Evolutionary conservation across 2,329 filamentous ascomycete species (phyloP).

Genomic region (Colletotrichum sp.): DNA sequence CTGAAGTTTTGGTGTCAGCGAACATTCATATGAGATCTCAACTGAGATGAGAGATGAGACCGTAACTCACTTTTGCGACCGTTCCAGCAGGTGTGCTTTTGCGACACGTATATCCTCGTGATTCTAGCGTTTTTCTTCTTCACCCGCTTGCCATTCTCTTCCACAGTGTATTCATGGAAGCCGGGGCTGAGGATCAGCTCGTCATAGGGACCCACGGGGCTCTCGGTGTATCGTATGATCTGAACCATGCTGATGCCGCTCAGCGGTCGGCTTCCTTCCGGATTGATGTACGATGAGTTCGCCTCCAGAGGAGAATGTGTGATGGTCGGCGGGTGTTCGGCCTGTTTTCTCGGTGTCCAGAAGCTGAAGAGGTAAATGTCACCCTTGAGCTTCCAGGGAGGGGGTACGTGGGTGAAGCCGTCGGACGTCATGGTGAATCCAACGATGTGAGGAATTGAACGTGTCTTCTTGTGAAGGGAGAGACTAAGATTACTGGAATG

Average conservation of each 20-base stretch:
- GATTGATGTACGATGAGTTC: slow-evolving; percentile 38
- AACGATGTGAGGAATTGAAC: neutral
- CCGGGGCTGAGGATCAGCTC: slow-evolving; percentile 55
- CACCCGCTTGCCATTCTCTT: slow-evolving; percentile 32
- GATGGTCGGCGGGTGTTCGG: slow-evolving; percentile 36
- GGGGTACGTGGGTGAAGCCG: slow-evolving; percentile 4
- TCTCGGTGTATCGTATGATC: slow-evolving; percentile 54
- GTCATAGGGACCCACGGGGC: slow-evolving; percentile 58
- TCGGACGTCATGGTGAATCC: neutral
- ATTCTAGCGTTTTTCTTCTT: slow-evolving; percentile 44
- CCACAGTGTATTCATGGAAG: slow-evolving; percentile 44
- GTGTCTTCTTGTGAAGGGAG: neutral
- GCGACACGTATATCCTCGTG: slow-evolving; percentile 60
- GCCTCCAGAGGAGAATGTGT: slow-evolving; percentile 53
- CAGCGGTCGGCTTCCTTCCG: slow-evolving; percentile 37
- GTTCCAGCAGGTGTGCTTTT: slow-evolving; percentile 56
- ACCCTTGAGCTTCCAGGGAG: slow-evolving; percentile 49
- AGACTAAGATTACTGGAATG: too few relatives aligned
- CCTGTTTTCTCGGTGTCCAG: slow-evolving; percentile 35
- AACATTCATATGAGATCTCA: neutral
- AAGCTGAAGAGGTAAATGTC: slow-evolving; percentile 49
- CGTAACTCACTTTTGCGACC: slow-evolving; percentile 48
- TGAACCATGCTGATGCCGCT: slow-evolving; percentile 55
- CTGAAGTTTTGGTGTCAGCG: slow-evolving; percentile 25
- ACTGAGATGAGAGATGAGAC: neutral